phyloP scores from a whole-genome alignment of 129 eudicot species.

The Flaveria trinervia region DNA sequence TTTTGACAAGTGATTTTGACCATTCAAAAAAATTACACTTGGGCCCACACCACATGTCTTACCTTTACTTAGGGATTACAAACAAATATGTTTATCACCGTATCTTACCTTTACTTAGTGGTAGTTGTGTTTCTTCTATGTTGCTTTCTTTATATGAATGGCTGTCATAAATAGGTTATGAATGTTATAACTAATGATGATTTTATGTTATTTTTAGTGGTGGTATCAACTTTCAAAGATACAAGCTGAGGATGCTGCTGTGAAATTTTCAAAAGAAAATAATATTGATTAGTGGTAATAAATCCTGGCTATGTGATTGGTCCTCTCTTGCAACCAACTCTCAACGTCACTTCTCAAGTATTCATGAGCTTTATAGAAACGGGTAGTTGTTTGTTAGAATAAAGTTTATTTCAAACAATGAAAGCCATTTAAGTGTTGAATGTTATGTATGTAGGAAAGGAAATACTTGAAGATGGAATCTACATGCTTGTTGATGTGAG shows the following conservation, averaged over 20 bases:
- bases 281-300: constrained; percentile 46
- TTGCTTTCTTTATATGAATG: background rate
- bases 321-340: constrained; percentile 53
- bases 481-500: constrained; percentile 47
- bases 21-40: too few relatives aligned
- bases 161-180: too few relatives aligned
- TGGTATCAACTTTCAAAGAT: constrained; percentile 57
- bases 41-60: too few relatives aligned
- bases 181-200: background rate
- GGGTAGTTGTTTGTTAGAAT: constrained; percentile 10
- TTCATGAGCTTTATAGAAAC: constrained; percentile 35
- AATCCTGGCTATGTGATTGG: constrained; percentile 54
- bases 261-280: constrained; percentile 48
- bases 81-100: too few relatives aligned
- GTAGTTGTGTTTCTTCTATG: too few relatives aligned
- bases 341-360: constrained; percentile 36
- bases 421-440: constrained; percentile 1
- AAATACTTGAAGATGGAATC: constrained; percentile 28
- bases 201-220: constrained; percentile 26
- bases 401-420: background rate
- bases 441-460: constrained; percentile 33
- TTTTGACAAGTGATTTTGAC: too few relatives aligned
- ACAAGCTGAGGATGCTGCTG: constrained; percentile 56
- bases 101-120: too few relatives aligned
- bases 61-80: too few relatives aligned